These are phyloP conservation scores for Sclerotiophoma versabilis DNA, from an alignment of 2,329 filamentous ascomycete genomes.

Conservation along the genomic window DNA sequence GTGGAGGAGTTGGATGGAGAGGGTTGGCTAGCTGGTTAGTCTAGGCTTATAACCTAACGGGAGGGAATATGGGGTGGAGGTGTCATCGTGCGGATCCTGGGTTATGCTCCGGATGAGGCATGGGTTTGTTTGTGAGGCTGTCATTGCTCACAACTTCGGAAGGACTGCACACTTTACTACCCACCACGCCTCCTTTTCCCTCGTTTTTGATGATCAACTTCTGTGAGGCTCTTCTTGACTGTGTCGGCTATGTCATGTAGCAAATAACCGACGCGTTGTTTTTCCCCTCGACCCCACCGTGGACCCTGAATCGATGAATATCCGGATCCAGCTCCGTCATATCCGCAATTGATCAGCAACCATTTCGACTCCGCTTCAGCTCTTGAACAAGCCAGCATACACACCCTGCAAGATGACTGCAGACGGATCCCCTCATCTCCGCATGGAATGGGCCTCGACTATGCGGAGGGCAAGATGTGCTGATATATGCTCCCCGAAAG, in stretches of 20 bases:
- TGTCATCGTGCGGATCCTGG: background rate
- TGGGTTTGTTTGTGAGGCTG: no score
- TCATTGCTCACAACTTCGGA: no score
- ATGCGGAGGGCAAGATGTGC: background rate
- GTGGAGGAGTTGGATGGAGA: background rate
- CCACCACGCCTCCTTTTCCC: no score
- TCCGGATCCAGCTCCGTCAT: background rate
- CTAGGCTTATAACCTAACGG: background rate
- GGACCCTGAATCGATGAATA: background rate
- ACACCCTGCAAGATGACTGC: background rate
- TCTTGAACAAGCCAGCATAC: background rate
- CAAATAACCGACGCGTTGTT: background rate
- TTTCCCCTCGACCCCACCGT: conserved; percentile 1
- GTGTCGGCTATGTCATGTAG: background rate
- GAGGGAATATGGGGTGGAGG: background rate
- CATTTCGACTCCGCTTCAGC: background rate
- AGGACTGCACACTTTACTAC: no score
- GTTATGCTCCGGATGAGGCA: background rate
- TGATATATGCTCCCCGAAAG: background rate
- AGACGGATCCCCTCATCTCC: background rate
- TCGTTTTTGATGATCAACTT: no score
- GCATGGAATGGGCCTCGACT: background rate
- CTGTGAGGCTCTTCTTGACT: no score
- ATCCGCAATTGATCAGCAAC: background rate
- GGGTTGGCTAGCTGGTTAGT: background rate